Base-by-base conservation (phyloP, 495 filamentous ascomycete genomes). In the Hyaloscypha bicolor region DNA sequence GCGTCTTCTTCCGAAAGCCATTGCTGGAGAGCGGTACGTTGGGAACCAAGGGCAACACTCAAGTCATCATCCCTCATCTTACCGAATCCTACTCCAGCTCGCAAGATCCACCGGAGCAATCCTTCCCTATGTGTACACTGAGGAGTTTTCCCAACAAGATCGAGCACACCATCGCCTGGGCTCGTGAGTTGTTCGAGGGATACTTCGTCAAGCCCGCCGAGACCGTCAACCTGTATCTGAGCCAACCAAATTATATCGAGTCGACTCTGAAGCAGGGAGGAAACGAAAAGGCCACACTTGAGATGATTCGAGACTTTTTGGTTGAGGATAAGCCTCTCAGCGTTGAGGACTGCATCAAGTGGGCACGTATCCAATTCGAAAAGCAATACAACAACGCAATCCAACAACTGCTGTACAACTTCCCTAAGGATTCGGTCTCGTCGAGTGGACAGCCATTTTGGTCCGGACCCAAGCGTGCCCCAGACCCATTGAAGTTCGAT, bases 11-110 rank as follows among this genome's bases (percentile, higher is more conserved):
- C 91, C 91, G 88, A 70, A 98, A 98, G 80, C 93, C 96, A 3
- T 83, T 99, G 1, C 85, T 99, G 9, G 96, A 99, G 80, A 97
- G 93, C 78, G 96, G 96, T 66, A 99, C 96, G 39, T 85, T 99
- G 14, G 95, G 96, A 22, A 98, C 96, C 42, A 99, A 99, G 83
- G 96, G 96, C 73, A 99, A 99, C 79, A 94, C 90, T 12, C 96
- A 99, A 75, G 95, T 98, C 63, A 86, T 99, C 64, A 86, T 99
- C 60, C 95, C 96, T 9, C 82, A 83, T 66, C 79, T 97, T 67
- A 98, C 96, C 8, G 96, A 99, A 80, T 97, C 95, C 0, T 99
- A 99, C 79, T 97, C 96, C 4, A 97, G 93, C 70, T 98, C 95
- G 6, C 96, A 97, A 74, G 96, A 99, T 80, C 96, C 96, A 2